Conservation (phyloP, 331 rosid genomes). For the Stylosanthes scabra region DNA sequence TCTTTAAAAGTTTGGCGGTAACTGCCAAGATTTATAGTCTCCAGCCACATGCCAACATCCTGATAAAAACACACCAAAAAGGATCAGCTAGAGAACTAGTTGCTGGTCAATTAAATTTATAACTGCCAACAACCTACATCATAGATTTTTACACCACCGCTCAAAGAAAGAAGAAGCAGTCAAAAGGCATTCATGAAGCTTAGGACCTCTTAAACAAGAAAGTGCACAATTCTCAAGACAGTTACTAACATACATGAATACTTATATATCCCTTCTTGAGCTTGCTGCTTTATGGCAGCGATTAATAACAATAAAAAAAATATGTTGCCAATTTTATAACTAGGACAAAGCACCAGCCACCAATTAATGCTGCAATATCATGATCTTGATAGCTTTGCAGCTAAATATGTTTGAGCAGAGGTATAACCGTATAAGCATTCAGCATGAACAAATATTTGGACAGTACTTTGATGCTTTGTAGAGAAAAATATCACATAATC, state of each 20-base stretch:
- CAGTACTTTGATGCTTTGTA: background rate
- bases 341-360: background rate
- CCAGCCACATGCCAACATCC: constrained; percentile 99
- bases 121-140: constrained; percentile 15
- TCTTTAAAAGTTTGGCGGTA: constrained; percentile 92
- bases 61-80: constrained; percentile 43
- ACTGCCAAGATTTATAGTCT: constrained; percentile 90
- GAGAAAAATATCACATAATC: background rate
- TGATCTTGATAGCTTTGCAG: constrained; percentile 9
- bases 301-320: constrained; percentile 6
- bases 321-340: constrained; percentile 6
- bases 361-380: constrained; percentile 7
- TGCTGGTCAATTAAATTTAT: constrained; percentile 10
- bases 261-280: background rate
- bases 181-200: background rate
- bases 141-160: background rate
- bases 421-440: background rate
- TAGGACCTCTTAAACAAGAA: constrained; percentile 24
- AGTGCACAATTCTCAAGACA: constrained; percentile 3
- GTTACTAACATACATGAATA: constrained; percentile 14
- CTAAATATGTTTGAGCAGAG: constrained; percentile 1
- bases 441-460: background rate
- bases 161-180: background rate
- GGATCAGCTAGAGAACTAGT: constrained; percentile 19
- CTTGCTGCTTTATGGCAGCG: background rate